Evolutionary conservation across 306 rosid genomes (phyloP), one percentile per base, ranked within the genome.

Genomic region (Inga oerstediana): DNA sequence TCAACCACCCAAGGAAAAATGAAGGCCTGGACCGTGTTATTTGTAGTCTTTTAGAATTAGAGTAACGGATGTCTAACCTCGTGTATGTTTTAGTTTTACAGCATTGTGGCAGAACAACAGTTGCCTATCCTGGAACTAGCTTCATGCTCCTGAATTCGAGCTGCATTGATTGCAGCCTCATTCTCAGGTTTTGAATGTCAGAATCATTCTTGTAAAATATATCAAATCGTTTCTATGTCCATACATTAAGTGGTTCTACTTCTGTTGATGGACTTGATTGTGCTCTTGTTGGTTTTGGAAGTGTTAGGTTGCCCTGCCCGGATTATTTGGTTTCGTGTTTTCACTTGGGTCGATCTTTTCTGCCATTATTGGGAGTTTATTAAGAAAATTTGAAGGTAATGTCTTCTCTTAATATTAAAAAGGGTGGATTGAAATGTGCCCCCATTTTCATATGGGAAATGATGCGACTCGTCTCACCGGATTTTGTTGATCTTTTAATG

Each of bases 11-110:
- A 68, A 22, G 46, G 82, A 24, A 66, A 32, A 51, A 3, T 81
- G 90, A 85, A 75, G 66, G 20, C 13, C 49, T 37, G 39, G 56
- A 49, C 73, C 66, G 70, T 48, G 78, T 67, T 61, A 64, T 48
- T 72, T 61, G 64, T 61, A 75, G 77, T 44, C 74, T 72, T 67
- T 67, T 62, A 30, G 83, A 43, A 49, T 67, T 62, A 19, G 81
- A 35, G 45, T 37, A 61, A 67, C 44, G 61, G 59, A 74, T 73
- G 75, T 67, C 13, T 54, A 72, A 79, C 69, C 80, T 75, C 37
- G 22, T 66, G 80, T n/a, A 22, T 52, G 39, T 59, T 52, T n/a
- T 62, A 66, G 39, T 68, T 52, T 15, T 52, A 72, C 81, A 72
- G 68, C 59, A 30, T 51, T 19, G 3, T 66, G 45, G 77, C 69